These are phyloP conservation scores for Penstemon newberryi DNA, from an alignment of 257 asterid genomes.

Conservation along the genomic window DNA sequence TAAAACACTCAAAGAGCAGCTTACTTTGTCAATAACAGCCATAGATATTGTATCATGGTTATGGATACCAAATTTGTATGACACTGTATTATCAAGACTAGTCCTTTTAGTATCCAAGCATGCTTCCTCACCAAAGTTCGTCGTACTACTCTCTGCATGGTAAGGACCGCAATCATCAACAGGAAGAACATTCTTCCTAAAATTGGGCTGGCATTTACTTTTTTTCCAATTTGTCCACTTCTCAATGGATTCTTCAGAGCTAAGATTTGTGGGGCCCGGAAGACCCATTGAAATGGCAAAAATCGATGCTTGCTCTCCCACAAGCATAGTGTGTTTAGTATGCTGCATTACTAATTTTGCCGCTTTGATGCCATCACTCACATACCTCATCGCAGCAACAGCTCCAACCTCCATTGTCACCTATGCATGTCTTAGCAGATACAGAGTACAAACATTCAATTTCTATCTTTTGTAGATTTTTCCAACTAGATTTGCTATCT, in stretches of 20 bases:
- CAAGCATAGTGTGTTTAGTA: constrained; percentile 89
- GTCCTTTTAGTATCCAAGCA: constrained; percentile 35
- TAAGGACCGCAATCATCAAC: constrained; percentile 80
- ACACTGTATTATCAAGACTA: constrained; percentile 32
- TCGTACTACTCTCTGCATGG: constrained; percentile 34
- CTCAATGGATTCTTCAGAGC: constrained; percentile 74
- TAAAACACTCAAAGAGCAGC: constrained; percentile 24
- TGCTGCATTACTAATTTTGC: constrained; percentile 84
- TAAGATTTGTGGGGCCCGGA: constrained; percentile 82
- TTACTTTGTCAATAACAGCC: constrained; percentile 91
- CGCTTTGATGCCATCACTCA: constrained; percentile 79
- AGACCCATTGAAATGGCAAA: constrained; percentile 97
- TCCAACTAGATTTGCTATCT: constrained; percentile 7
- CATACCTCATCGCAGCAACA: constrained; percentile 94
- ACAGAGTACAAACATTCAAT: constrained; percentile 29
- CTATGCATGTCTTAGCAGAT: constrained; percentile 66
- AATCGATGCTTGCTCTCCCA: constrained; percentile 84
- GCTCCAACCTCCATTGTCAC: constrained; percentile 99
- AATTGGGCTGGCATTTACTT: constrained; percentile 78
- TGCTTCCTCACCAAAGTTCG: constrained; percentile 23
- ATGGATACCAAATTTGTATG: constrained; percentile 43
- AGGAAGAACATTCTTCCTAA: constrained; percentile 74
- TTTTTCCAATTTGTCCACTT: constrained; percentile 82
- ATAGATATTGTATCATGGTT: constrained; percentile 95
- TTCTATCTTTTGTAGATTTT: constrained; percentile 13